phyloP scores from a whole-genome alignment of 139 green algal genomes.

The Edaphochlamys debaryana region DNA sequence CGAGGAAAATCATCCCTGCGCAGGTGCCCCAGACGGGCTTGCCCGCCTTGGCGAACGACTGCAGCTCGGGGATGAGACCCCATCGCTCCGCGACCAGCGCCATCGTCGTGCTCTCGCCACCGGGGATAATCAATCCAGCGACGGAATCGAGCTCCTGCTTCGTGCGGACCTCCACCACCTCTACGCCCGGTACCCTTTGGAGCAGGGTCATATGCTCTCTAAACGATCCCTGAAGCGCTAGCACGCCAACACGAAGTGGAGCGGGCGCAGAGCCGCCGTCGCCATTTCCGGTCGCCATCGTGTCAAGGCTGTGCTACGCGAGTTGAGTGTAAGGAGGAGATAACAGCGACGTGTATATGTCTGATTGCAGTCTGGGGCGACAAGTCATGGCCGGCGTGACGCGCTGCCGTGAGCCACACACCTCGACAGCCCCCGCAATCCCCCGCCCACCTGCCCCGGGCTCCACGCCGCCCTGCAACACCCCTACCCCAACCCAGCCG shows the following conservation, averaged over 20 bases:
- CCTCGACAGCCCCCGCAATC: too few species aligned
- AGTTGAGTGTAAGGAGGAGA: not conserved
- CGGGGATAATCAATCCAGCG: slow-evolving; percentile 92
- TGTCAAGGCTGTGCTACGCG: not conserved
- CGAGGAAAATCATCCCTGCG: slow-evolving; percentile 98
- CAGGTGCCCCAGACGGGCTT: slow-evolving; percentile 97
- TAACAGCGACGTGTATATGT: not conserved
- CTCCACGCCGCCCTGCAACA: too few species aligned
- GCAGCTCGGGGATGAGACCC: slow-evolving; percentile 86
- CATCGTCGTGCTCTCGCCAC: slow-evolving; percentile 96
- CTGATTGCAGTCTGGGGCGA: too few species aligned
- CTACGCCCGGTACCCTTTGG: slow-evolving; percentile 64
- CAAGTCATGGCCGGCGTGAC: too few species aligned
- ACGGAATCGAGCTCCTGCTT: slow-evolving; percentile 80
- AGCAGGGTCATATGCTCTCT: slow-evolving; percentile 88
- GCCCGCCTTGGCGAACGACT: slow-evolving; percentile 68
- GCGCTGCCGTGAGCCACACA: too few species aligned
- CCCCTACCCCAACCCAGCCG: too few species aligned
- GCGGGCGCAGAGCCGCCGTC: not conserved
- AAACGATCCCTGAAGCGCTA: slow-evolving; percentile 94
- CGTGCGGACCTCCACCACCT: slow-evolving; percentile 88
- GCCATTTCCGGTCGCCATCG: slow-evolving; percentile 1
- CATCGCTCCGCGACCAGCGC: slow-evolving; percentile 88
- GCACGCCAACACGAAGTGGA: slow-evolving; percentile 69
- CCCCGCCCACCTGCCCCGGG: too few species aligned